phyloP scores from a whole-genome alignment of 768 basidiomycete species.

The Suillus tomentosus region DNA sequence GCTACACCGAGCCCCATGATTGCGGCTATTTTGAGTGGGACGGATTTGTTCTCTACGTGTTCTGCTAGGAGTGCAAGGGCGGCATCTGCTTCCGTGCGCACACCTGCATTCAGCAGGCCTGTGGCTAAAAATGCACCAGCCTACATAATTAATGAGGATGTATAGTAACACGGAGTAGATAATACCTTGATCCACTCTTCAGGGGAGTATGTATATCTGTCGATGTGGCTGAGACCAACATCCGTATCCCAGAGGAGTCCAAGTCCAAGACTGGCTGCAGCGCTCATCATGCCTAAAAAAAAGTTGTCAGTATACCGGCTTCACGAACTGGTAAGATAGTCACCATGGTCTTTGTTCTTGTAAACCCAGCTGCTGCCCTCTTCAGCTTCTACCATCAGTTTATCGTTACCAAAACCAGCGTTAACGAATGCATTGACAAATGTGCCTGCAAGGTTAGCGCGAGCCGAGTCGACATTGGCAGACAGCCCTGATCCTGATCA shows the following conservation, averaged over 20 bases:
- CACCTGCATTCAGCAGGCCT: conserved; percentile 86
- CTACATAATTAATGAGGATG: conserved; percentile 33
- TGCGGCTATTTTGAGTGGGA: conserved; percentile 81
- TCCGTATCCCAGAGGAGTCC: conserved; percentile 97
- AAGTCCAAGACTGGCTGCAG: conserved; percentile 91
- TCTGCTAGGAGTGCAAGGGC: conserved; percentile 90
- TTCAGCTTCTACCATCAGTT: conserved; percentile 95
- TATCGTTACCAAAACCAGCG: conserved; percentile 93
- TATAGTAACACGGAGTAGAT: neutral
- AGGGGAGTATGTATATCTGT: conserved; percentile 95
- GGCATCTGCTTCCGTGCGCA: conserved; percentile 91
- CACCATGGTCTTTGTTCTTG: conserved; percentile 99
- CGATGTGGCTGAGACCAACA: conserved; percentile 88
- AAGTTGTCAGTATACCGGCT: neutral
- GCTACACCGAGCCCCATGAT: conserved; percentile 94
- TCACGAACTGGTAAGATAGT: conserved; percentile 18
- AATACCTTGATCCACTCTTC: conserved; percentile 93
- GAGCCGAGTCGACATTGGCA: conserved; percentile 87
- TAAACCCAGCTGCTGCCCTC: conserved; percentile 99
- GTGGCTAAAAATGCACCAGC: conserved; percentile 95
- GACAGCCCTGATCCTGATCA: conserved; percentile 61
- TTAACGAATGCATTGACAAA: conserved; percentile 99
- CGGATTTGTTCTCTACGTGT: conserved; percentile 84
- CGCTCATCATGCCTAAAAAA: conserved; percentile 86
- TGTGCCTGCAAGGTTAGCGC: conserved; percentile 92